phyloP scores from a whole-genome alignment of 23 red algal genomes.

The Gracilaria vermiculophylla region DNA sequence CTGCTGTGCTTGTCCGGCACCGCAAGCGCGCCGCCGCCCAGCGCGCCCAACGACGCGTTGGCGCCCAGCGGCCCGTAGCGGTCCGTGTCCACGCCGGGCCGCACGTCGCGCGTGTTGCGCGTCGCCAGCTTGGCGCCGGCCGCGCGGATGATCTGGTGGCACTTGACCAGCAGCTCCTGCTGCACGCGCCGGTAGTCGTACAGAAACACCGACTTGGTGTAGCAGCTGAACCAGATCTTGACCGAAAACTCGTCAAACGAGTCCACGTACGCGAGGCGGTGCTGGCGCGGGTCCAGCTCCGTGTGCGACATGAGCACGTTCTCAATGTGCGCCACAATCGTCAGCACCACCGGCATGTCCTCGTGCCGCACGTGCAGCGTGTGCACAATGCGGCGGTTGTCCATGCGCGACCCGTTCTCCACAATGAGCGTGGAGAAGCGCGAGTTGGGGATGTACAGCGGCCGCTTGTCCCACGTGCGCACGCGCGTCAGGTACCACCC shows the following conservation, averaged over 20 bases:
- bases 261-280: conserved; percentile 91
- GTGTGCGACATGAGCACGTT: conserved; percentile 61
- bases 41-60: not conserved
- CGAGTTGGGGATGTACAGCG: conserved; percentile 99
- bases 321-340: conserved; percentile 66
- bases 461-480: conserved; percentile 97
- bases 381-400: conserved; percentile 95
- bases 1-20: not conserved
- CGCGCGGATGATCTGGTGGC: conserved; percentile 83
- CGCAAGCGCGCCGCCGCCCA: not conserved
- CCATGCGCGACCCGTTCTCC: conserved; percentile 98
- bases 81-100: conserved; percentile 87
- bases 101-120: conserved; percentile 74
- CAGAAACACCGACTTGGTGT: conserved; percentile 98
- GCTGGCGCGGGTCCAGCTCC: conserved; percentile 91
- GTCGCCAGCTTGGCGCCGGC: conserved; percentile 83
- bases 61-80: conserved; percentile 71
- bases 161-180: conserved; percentile 89
- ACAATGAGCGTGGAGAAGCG: conserved; percentile 97
- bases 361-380: conserved; percentile 85
- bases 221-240: conserved; percentile 95
- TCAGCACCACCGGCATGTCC: conserved; percentile 79
- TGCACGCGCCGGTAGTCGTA: conserved; percentile 84
- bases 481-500: conserved; percentile 97
- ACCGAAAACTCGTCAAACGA: conserved; percentile 84